phyloP scores from a whole-genome alignment of 148 eudicot genomes.

The Chenopodium formosanum region DNA sequence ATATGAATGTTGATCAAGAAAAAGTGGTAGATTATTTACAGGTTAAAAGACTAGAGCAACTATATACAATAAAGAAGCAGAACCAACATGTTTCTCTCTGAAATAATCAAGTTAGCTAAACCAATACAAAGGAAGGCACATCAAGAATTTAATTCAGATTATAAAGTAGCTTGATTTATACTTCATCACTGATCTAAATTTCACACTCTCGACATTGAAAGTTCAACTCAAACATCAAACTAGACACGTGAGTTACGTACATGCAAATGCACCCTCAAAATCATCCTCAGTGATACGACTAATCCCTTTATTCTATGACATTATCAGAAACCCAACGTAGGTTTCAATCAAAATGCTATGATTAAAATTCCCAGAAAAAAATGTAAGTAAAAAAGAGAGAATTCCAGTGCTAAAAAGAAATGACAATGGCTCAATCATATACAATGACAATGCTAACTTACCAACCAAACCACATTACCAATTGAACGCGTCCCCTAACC shows the following conservation, averaged over 20 bases:
- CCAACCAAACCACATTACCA: constrained; percentile 1
- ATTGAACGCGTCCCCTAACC: not conserved
- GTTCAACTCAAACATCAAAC: constrained; percentile 5
- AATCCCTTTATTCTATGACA: not conserved
- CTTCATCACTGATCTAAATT: not conserved
- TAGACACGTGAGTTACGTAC: not conserved
- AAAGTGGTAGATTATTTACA: not conserved
- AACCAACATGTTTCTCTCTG: constrained; percentile 4
- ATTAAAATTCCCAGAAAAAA: too few relatives aligned
- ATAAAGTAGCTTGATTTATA: not conserved
- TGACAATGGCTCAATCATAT: not conserved
- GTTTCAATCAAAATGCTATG: too few relatives aligned
- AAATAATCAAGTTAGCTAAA: not conserved
- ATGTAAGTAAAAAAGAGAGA: too few relatives aligned
- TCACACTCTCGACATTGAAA: not conserved
- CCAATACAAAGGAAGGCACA: not conserved
- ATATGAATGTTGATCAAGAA: constrained; percentile 4
- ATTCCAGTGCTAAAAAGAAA: too few relatives aligned
- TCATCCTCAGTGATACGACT: not conserved
- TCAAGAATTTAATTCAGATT: not conserved
- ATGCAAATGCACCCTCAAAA: not conserved
- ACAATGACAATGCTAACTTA: not conserved
- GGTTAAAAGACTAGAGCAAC: not conserved
- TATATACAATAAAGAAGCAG: not conserved
- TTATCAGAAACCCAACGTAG: not conserved